Percentiles rank a stretch among this genome's conserved stretches.
phyloP scores from a whole-genome alignment of 495 filamentous ascomycete genomes.

The Penicillium pulvis region DNA sequence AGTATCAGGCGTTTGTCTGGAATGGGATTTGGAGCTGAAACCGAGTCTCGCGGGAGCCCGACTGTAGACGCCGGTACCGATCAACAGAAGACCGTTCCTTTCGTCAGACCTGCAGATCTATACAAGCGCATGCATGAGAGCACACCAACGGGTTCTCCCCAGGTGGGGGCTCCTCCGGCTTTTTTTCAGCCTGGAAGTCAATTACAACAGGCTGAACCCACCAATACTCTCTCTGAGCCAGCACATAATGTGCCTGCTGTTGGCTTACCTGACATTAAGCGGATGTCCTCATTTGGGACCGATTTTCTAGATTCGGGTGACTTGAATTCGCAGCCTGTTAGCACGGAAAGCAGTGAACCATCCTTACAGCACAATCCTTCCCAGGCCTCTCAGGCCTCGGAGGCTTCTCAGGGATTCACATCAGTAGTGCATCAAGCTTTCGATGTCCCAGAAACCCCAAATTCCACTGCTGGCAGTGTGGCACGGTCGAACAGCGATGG shows the following conservation, averaged over 20 bases:
- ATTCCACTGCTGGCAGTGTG: conserved; percentile 49
- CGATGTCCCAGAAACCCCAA: conserved; percentile 63
- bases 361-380: conserved; percentile 58
- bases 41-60: conserved; percentile 17
- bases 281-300: conserved; percentile 65
- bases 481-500: conserved; percentile 64
- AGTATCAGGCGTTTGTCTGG: conserved; percentile 24
- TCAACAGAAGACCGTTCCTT: conserved; percentile 55
- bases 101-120: conserved; percentile 77
- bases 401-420: conserved; percentile 51
- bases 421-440: conserved; percentile 73
- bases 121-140: conserved; percentile 72
- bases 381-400: conserved; percentile 21
- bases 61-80: conserved; percentile 17
- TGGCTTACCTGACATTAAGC: conserved; percentile 62
- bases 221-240: conserved; percentile 7
- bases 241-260: conserved; percentile 20
- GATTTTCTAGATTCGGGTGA: conserved; percentile 33
- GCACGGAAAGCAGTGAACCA: conserved; percentile 21
- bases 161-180: conserved; percentile 27
- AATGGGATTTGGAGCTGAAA: conserved; percentile 18
- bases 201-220: neutral
- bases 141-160: conserved; percentile 41
- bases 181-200: conserved; percentile 4
- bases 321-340: conserved; percentile 19